Evolutionary conservation across 164 flowering plant species (phyloP).

Genomic region (Chimonanthus salicifolius): DNA sequence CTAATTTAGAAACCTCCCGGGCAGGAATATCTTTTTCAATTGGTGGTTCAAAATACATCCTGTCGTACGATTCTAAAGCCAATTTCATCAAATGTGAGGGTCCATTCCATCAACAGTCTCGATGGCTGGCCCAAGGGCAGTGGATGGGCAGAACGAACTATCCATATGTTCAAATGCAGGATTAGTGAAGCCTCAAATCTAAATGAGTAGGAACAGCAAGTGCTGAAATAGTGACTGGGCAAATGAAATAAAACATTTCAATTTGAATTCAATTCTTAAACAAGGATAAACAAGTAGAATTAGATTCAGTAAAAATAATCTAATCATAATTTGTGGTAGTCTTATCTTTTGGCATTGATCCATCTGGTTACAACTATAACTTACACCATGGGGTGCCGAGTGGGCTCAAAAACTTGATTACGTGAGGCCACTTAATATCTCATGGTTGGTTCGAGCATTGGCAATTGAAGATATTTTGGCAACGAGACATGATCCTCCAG

Average conservation of each 20-base stretch:
- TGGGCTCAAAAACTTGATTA: constrained; percentile 1
- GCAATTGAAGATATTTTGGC: background rate
- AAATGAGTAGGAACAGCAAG: no score
- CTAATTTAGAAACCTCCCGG: background rate
- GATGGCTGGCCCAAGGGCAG: background rate
- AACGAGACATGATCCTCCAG: background rate
- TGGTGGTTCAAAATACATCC: background rate
- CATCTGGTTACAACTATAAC: background rate
- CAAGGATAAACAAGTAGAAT: background rate
- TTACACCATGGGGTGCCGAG: background rate
- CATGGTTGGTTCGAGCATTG: background rate
- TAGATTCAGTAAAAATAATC: background rate
- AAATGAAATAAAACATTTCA: background rate
- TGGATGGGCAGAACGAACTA: background rate
- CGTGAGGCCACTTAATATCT: background rate
- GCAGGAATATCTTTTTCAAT: background rate
- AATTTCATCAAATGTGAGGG: background rate
- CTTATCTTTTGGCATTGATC: background rate
- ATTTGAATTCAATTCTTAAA: background rate
- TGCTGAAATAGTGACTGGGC: background rate
- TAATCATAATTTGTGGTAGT: background rate
- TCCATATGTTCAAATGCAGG: no score
- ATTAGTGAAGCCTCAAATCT: background rate
- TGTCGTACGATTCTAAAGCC: no score
- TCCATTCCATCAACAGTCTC: background rate